Base-by-base conservation (phyloP, 257 asterid species). In the Pogostemon cablin region DNA sequence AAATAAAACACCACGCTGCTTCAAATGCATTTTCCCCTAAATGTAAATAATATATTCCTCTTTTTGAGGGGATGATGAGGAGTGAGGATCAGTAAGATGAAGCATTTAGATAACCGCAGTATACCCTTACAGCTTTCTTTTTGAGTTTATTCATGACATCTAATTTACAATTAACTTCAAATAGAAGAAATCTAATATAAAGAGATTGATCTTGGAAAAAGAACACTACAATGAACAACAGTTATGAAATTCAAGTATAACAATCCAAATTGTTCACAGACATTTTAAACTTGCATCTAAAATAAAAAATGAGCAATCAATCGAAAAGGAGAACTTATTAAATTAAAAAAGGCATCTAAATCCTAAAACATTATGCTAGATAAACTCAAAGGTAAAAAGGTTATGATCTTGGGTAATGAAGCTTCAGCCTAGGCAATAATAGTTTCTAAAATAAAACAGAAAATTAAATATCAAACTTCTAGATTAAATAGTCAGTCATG, bases 111-210 rank as follows among this genome's bases (percentile, higher is more conserved):
- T 4, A 69, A 65, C 53, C 44, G 10, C 15, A 42, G 64, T 62
- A 56, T 79, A 88, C 95, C 91, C 73, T 79, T 58, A 88, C 71
- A n/a, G 95, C 95, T 75, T 82, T 88, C 78, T 81, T 88, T 81
- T 88, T 88, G 79, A 88, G 88, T 87, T 88, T 86, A 72, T 86
- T 88, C 91, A 86, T 86, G 67, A 86, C 86, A 5, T 5, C 15
- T 54, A 49, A 5, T 32, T 47, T 50, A 57, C 38, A 32, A 67
- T 43, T 20, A 20, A 20, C 25, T 20, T 20, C 1, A 25, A 25
- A 1, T 25, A 25, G 32, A 25, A 25, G 32, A 25, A 25, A 25
- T 25, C 32, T 25, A 25, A 25, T 25, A 25, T 25, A 25, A 25
- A 25, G 1, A 25, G 32, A 25, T 25, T 25, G 32, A 25, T 25